A percentile compares a stretch with the other conserved stretches of the same genome.
phyloP scores from a whole-genome alignment of 2,329 filamentous ascomycete genomes.

The Mycosphaerella sp. region DNA sequence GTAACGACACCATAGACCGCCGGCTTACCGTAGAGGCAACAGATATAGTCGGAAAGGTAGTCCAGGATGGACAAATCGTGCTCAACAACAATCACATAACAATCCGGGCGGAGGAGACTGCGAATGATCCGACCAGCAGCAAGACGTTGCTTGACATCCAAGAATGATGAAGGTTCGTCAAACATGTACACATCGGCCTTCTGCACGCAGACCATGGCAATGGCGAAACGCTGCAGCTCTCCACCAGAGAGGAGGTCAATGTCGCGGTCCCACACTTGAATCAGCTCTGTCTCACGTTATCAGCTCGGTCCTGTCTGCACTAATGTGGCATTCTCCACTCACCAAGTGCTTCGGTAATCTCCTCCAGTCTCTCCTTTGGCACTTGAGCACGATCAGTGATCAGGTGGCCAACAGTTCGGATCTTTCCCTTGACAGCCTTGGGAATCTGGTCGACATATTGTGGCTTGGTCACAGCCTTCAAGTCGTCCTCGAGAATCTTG shows the following conservation, averaged over 20 bases:
- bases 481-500: slow-evolving; percentile 91
- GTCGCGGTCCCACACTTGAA: slow-evolving; percentile 86
- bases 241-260: slow-evolving; percentile 88
- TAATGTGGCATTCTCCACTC: slow-evolving; percentile 37
- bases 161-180: slow-evolving; percentile 96
- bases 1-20: slow-evolving; percentile 98
- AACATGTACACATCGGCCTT: slow-evolving; percentile 99
- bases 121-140: slow-evolving; percentile 88
- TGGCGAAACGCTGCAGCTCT: slow-evolving; percentile 96
- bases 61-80: slow-evolving; percentile 98
- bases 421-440: slow-evolving; percentile 72
- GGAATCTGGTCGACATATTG: slow-evolving; percentile 99
- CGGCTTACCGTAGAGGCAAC: slow-evolving; percentile 90
- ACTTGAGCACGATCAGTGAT: slow-evolving; percentile 71
- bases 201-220: slow-evolving; percentile 91
- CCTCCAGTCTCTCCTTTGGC: slow-evolving; percentile 60
- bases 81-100: slow-evolving; percentile 98
- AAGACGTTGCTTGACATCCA: slow-evolving; percentile 98
- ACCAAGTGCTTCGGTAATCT: slow-evolving; percentile 69
- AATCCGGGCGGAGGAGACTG: slow-evolving; percentile 75
- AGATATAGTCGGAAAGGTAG: slow-evolving; percentile 98
- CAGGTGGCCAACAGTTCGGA: slow-evolving; percentile 68
- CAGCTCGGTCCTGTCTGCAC: not conserved
- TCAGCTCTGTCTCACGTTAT: slow-evolving; percentile 52
- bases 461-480: slow-evolving; percentile 97